Conservation (phyloP, 192 early-diverging fungal species). For the Backusella parvicylindrica region DNA sequence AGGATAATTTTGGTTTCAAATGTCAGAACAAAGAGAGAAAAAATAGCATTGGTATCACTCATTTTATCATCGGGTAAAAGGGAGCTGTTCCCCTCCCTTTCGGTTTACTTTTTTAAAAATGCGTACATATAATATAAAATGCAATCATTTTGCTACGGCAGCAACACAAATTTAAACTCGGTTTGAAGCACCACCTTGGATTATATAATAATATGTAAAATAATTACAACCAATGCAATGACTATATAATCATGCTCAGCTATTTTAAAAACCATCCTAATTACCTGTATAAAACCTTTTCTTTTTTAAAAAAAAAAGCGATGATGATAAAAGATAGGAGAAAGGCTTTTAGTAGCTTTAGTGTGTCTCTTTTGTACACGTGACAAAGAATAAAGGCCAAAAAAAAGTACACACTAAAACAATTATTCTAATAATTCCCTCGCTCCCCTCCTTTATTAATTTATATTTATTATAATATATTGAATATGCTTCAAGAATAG, state of each 20-base stretch:
- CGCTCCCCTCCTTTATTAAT: background rate
- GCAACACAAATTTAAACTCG: background rate
- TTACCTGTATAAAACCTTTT: background rate
- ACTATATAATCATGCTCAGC: background rate
- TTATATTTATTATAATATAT: background rate
- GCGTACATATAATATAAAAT: background rate
- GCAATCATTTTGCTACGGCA: background rate
- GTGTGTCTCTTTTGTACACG: background rate
- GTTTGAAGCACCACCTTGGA: background rate
- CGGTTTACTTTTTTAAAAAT: background rate
- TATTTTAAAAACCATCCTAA: background rate
- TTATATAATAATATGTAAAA: background rate
- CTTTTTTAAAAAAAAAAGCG: background rate
- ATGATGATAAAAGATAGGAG: background rate
- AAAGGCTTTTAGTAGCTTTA: background rate
- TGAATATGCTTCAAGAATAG: slow-evolving; percentile 20
- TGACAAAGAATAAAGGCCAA: background rate
- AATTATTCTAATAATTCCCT: background rate
- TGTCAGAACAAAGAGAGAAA: background rate
- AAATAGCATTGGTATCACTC: background rate
- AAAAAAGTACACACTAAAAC: background rate
- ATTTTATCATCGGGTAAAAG: background rate
- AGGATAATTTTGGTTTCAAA: background rate
- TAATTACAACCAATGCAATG: background rate
- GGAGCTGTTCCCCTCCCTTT: background rate